Evolutionary conservation across 805 yeast species (phyloP), one percentile per base, ranked within the genome.

Genomic region (Clavispora santaluciae): DNA sequence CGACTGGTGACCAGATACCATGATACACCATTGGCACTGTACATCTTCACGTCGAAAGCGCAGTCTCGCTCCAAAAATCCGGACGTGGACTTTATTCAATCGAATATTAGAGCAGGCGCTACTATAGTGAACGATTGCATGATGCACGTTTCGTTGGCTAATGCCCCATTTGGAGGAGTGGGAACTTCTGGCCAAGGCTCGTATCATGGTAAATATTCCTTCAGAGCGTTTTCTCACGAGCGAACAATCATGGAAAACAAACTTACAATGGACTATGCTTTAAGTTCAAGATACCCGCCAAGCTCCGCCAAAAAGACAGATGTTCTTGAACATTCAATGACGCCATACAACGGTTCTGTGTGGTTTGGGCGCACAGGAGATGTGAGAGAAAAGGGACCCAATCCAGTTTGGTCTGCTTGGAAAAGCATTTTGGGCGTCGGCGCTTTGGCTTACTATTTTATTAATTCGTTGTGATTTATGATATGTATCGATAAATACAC

Each of bases 141-240:
- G 36, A 45, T 86, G 53, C 95, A 88, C 47, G 87, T 78, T 33
- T 90, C 79, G 1, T 70, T 84, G 39, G 43, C 70, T 6, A 71
- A 72, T 36, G 77, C 86, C 3, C 97, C 97, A 20, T 91, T 90
- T 63, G 98, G 98, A 24, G 98, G 98, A 18, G 66, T 90, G 41
- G 96, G 97, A 11, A 58, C 58, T 12, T 86, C 96, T 0, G 98
- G 98, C 1, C 66, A 69, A 43, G 97, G 97, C 9, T 64, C 73
- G 24, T 89, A 88, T 63, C 96, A 89, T 57, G 96, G 96, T 3
- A 64, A 62, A 46, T 71, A 64, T 57, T 83, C 89, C 13, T 70
- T 55, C 61, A 51, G 61, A 23, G 70, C 84, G n/a, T 90, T 90
- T 56, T 75, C 88, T 2, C 95, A 86, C 59, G 77, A 76, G 56